Evolutionary conservation across 441 rosid genomes (phyloP).

Genomic region (Erodium trifolium): DNA sequence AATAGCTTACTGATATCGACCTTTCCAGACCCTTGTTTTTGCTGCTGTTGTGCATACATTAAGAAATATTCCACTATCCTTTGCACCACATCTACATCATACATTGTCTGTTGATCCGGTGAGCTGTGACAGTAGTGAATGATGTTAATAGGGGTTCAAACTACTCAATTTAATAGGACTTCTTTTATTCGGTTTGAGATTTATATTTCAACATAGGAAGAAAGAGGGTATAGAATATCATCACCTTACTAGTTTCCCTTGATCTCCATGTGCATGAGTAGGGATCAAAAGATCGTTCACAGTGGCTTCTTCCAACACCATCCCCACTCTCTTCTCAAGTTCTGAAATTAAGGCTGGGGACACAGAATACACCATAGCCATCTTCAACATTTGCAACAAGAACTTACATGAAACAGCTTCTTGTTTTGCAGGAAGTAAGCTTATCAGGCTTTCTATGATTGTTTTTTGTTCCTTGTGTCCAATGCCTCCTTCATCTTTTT

Average conservation of each 20-base stretch:
- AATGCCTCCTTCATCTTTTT: constrained; percentile 15
- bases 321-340: constrained; percentile 81
- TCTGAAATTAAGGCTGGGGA: constrained; percentile 83
- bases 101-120: constrained; percentile 42
- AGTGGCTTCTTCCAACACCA: constrained; percentile 87
- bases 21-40: constrained; percentile 32
- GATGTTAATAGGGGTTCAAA: constrained; percentile 20
- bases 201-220: constrained; percentile 35
- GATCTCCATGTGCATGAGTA: constrained; percentile 63
- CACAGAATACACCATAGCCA: constrained; percentile 69
- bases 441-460: constrained; percentile 78
- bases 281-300: constrained; percentile 77
- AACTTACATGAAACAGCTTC: constrained; percentile 82
- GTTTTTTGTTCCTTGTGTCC: constrained; percentile 75
- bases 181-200: too few species aligned
- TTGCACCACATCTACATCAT: constrained; percentile 57
- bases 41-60: constrained; percentile 59
- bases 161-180: constrained; percentile 9
- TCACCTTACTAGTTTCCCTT: constrained; percentile 38
- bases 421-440: constrained; percentile 84
- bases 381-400: constrained; percentile 66
- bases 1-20: constrained; percentile 47
- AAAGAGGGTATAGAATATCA: constrained; percentile 34
- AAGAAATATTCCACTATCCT: constrained; percentile 63
- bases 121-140: constrained; percentile 20